Conservation (phyloP, 2,329 filamentous ascomycete species). For the Apiospora phragmitis region DNA sequence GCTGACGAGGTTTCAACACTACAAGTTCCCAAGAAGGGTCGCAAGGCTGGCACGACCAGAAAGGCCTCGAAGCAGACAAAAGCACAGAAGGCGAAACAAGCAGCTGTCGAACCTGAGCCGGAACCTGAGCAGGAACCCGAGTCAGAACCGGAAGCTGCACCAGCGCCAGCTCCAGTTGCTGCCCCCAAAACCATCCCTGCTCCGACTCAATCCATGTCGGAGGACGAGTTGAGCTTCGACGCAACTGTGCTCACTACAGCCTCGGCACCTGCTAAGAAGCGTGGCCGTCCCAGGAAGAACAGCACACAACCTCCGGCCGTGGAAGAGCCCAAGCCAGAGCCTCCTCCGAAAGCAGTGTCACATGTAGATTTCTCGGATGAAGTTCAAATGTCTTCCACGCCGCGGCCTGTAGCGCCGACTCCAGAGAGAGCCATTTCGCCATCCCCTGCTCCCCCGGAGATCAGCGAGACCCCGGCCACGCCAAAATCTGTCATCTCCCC, state of each 20-base stretch:
- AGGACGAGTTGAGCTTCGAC: constrained; percentile 40
- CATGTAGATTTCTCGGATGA: constrained; percentile 23
- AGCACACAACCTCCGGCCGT: constrained; percentile 13
- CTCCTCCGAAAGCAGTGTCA: constrained; percentile 28
- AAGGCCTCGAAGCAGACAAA: constrained; percentile 56
- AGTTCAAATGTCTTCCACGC: not conserved
- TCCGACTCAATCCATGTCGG: constrained; percentile 24
- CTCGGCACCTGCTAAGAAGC: constrained; percentile 30
- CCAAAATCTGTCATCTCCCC: constrained; percentile 44
- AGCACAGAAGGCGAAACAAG: constrained; percentile 33
- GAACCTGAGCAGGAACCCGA: constrained; percentile 15
- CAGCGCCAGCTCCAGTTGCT: constrained; percentile 28
- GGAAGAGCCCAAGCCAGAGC: not conserved
- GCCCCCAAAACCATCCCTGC: constrained; percentile 14
- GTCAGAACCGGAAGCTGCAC: constrained; percentile 14
- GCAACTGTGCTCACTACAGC: constrained; percentile 41
- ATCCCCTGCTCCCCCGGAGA: not conserved
- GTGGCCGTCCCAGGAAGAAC: constrained; percentile 36
- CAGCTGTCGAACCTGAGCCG: constrained; percentile 22
- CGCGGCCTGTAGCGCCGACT: not conserved
- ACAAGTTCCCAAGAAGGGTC: constrained; percentile 53
- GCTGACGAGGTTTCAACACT: constrained; percentile 40
- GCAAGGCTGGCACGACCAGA: constrained; percentile 45
- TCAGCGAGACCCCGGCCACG: constrained; percentile 32
- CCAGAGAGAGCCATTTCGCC: not conserved